Evolutionary conservation across 2,329 filamentous ascomycete species (phyloP), one percentile per base, ranked within the genome.

Genomic region (Verticillium isaacii): DNA sequence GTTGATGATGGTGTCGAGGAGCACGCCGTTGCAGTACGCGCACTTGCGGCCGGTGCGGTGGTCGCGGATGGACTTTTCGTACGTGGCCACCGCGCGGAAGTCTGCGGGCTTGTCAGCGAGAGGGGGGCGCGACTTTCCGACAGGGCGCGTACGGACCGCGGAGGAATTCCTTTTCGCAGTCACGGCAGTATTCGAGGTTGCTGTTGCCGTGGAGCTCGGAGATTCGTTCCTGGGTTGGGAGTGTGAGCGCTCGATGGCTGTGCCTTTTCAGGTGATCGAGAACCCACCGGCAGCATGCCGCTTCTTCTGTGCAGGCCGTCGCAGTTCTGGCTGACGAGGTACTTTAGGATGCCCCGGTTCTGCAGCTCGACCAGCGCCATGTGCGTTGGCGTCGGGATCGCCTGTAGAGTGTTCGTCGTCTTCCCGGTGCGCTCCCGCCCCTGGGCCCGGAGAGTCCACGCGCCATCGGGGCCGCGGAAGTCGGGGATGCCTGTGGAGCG

Each of bases 171-270:
- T 80, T 78, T 0, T 74, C 74, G 39, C 78, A 82, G 11, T 76
- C 72, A 52, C 74, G 73, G 64, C 79, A 82, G 32, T 69, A 75
- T 59, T 81, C 79, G 0, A 74, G 73, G 52, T 80, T 82, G 39
- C 73, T 81, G 56, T 82, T 82, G 0, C 79, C 78, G 34, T 82
- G 79, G 1, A 82, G 71, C 60, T 82, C 79, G 0, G 79, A 79
- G 55, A 81, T 79, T 11, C 59, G 73, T 8, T 76, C 71, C 78
- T 80, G 50, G n/a, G 45, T 14, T 4, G 1, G 52, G 8, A 2
- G 6, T 9, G 32, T 34, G 54, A 11, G 14, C 32, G 17, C 23
- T 32, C 29, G 29, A 17, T 7, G 52, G 11, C 23, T 15, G 23
- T 29, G 11, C 3, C 23, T 7, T 32, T 3, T 15, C 5, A 5